Evolutionary conservation across 176 grass and related monocot species (phyloP).

Genomic region (Triticum dicoccoides): DNA sequence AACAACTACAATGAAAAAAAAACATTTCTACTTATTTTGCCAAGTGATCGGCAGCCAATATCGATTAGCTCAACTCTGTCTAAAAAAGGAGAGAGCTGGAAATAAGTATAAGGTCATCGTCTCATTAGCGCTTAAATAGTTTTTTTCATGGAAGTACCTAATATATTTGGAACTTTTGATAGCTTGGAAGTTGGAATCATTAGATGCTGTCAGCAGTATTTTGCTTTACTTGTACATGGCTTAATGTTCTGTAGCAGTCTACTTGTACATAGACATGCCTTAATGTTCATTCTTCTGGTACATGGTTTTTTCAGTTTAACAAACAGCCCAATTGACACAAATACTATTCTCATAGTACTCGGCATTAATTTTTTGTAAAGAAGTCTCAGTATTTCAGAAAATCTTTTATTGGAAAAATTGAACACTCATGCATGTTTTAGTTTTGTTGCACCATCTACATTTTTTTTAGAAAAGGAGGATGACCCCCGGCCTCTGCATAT

Average conservation of each 20-base stretch:
- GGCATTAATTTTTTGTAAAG: not conserved
- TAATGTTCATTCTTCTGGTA: not conserved
- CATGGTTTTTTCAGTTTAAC: not conserved
- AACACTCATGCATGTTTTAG: not conserved
- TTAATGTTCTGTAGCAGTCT: too few species aligned
- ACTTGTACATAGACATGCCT: not conserved
- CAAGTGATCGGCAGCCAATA: not conserved
- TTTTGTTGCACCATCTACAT: too few species aligned
- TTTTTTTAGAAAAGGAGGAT: too few species aligned
- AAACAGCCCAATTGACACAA: not conserved
- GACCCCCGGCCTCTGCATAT: too few species aligned
- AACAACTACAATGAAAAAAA: not conserved
- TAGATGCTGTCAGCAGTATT: not conserved
- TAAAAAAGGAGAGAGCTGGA: not conserved
- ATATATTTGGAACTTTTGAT: not conserved
- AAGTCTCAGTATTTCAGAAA: not conserved
- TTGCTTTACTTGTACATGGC: not conserved
- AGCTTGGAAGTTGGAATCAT: not conserved
- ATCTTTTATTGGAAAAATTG: not conserved
- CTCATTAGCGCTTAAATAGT: not conserved
- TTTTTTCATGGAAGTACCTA: not conserved
- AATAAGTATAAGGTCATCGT: not conserved
- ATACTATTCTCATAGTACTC: not conserved
- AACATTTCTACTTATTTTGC: not conserved
- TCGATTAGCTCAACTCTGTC: not conserved